A percentile compares a stretch with the other conserved stretches of the same genome.
phyloP scores from a whole-genome alignment of 2,329 filamentous ascomycete species.

The Monosporascus ibericus region DNA sequence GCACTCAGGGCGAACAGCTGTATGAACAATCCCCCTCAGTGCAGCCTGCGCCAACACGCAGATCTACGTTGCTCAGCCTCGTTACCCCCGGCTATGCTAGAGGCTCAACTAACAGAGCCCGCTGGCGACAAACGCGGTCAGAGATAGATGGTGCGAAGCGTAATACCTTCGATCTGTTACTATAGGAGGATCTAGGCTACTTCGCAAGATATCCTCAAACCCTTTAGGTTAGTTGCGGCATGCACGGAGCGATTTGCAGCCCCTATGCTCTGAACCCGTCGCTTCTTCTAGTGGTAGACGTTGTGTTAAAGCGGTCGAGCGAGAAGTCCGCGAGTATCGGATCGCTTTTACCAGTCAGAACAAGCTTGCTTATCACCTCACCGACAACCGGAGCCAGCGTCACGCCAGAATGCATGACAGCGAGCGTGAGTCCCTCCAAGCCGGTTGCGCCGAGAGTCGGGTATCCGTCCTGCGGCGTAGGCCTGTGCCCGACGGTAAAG shows the following conservation, averaged over 20 bases:
- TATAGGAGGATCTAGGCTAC: too few relatives aligned
- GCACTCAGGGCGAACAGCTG: background rate
- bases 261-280: too few relatives aligned
- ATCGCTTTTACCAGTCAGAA: constrained; percentile 13
- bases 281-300: background rate
- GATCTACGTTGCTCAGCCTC: background rate
- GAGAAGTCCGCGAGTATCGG: constrained; percentile 9
- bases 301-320: constrained; percentile 9
- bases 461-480: constrained; percentile 20
- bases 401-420: constrained; percentile 27
- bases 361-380: constrained; percentile 12
- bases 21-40: too few relatives aligned
- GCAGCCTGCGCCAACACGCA: background rate
- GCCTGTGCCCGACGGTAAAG: constrained; percentile 23
- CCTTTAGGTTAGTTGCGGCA: too few relatives aligned
- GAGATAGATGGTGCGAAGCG: too few relatives aligned
- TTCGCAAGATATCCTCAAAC: too few relatives aligned
- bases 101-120: too few relatives aligned
- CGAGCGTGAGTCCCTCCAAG: constrained; percentile 19
- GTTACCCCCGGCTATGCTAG: too few relatives aligned
- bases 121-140: too few relatives aligned
- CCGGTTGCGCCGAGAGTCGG: constrained; percentile 23
- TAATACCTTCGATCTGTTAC: too few relatives aligned
- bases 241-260: too few relatives aligned
- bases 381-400: constrained; percentile 21